Conservation (phyloP, 1,284 basidiomycete species). For the Cryptococcus depauperatus region DNA sequence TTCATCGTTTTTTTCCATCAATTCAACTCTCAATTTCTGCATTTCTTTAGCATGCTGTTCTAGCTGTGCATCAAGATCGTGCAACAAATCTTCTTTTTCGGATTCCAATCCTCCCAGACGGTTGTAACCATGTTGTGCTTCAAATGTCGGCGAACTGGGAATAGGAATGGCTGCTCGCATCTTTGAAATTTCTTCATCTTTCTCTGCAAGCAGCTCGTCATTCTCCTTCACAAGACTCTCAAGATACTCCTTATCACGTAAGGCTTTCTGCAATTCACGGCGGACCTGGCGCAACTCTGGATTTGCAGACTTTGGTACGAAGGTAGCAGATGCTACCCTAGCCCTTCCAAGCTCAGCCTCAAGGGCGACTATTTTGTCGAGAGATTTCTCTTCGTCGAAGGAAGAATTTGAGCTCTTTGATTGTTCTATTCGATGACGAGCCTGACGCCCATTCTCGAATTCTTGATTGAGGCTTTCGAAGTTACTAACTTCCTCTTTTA, state of each 20-base stretch:
- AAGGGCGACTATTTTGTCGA: slow-evolving; percentile 12
- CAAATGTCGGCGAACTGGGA: slow-evolving; percentile 13
- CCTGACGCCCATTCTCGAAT: slow-evolving; percentile 10
- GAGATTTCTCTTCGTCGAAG: slow-evolving; percentile 4
- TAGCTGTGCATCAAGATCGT: slow-evolving; percentile 7
- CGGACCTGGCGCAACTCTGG: slow-evolving; percentile 12
- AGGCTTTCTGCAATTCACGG: slow-evolving; percentile 19
- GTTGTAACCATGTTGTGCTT: neutral
- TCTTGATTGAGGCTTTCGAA: slow-evolving; percentile 15
- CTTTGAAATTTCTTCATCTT: slow-evolving; percentile 19
- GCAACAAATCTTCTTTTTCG: slow-evolving; percentile 6
- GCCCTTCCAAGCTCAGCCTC: slow-evolving; percentile 15
- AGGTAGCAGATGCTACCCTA: slow-evolving; percentile 2
- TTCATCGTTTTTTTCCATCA: slow-evolving; percentile 6
- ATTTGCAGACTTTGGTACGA: slow-evolving; percentile 5
- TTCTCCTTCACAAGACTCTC: slow-evolving; percentile 18
- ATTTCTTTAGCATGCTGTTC: slow-evolving; percentile 11
- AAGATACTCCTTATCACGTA: slow-evolving; percentile 19
- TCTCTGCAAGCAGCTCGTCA: slow-evolving; percentile 18
- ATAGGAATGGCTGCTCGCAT: slow-evolving; percentile 16
- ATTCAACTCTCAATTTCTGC: slow-evolving; percentile 8
- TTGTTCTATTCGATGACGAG: slow-evolving; percentile 1
- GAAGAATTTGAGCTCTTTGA: neutral
- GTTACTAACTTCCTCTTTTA: slow-evolving; percentile 3
- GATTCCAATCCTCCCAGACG: slow-evolving; percentile 4